Evolutionary conservation across 805 yeast species (phyloP), one percentile per base, ranked within the genome.

Genomic region (Wickerhamiella alocasiicola): DNA sequence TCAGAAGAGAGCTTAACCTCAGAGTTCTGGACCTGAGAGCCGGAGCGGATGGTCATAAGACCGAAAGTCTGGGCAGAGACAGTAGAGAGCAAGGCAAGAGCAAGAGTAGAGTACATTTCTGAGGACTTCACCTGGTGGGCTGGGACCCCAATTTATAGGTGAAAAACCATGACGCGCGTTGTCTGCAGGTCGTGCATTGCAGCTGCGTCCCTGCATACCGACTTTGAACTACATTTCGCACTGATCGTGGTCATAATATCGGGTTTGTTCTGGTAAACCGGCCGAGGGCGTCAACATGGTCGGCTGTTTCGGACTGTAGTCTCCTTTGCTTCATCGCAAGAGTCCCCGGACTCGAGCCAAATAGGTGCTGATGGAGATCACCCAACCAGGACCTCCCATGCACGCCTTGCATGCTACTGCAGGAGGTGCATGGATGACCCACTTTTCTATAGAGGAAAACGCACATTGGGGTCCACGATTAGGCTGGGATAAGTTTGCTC

Each of bases 1-100:
- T 35, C 31, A 18, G 38, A 35, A 7, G 38, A 25, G 17, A 35
- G 24, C 31, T 34, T 35, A 23, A 35, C 31, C 12, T 16, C 24
- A 5, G 20, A 2, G 31, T 25, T 17, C 15, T 35, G 38, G 17
- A 11, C 12, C 9, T 25, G 24, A n/a, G 21, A 23, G 12, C 38
- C 31, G 6, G 38, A 26, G 31, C 17, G 23, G 6, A 26, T 18
- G n/a, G 31, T 35, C 12, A 25, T 24, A 16, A 35, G 31, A 24
- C 31, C 31, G 16, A 25, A 35, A 13, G 31, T n/a, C n/a, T n/a
- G n/a, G 31, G 30, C 31, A 15, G 31, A 17, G 17, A 26, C 38
- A 12, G 12, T 11, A 18, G 31, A 11, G 18, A 18, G 6, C 24
- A 18, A 15, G 38, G 31, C 31, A 18, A 35, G 30, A n/a, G 38